Evolutionary conservation across 2,329 filamentous ascomycete genomes (phyloP).

Genomic region (Stemphylium lycopersici): DNA sequence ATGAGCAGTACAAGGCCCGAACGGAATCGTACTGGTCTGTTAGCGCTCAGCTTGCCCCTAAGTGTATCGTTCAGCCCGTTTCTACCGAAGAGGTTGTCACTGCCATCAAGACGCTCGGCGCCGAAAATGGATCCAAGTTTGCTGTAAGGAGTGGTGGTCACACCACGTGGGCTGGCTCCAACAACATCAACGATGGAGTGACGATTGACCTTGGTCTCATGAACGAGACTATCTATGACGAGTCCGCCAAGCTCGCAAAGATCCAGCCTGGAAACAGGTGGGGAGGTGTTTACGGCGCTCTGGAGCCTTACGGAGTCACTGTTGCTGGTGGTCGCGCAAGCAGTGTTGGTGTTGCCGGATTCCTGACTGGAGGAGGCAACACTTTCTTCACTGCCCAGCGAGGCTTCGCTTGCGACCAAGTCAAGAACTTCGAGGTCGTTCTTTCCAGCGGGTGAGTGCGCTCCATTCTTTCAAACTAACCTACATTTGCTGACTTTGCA

Average conservation of each 20-base stretch:
- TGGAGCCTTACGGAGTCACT: slow-evolving; percentile 21
- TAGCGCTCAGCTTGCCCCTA: slow-evolving; percentile 32
- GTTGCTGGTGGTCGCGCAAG: slow-evolving; percentile 35
- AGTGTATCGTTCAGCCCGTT: slow-evolving; percentile 40
- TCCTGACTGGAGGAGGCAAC: slow-evolving; percentile 37
- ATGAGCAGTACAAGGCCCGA: slow-evolving; percentile 21
- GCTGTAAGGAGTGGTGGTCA: slow-evolving; percentile 42
- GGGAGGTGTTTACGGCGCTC: slow-evolving; percentile 41
- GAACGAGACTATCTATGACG: slow-evolving; percentile 21
- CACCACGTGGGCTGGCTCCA: slow-evolving; percentile 32
- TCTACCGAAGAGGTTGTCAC: slow-evolving; percentile 34
- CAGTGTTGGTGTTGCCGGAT: slow-evolving; percentile 37
- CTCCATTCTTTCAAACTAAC: too few species aligned
- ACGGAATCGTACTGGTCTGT: slow-evolving; percentile 34
- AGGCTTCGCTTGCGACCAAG: slow-evolving; percentile 36
- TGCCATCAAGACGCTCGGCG: slow-evolving; percentile 18
- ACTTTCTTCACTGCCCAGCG: slow-evolving; percentile 30
- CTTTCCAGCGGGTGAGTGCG: slow-evolving; percentile 41
- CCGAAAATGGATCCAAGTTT: slow-evolving; percentile 14
- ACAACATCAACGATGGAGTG: slow-evolving; percentile 37
- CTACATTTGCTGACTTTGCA: slow-evolving; percentile 35
- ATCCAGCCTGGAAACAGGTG: slow-evolving; percentile 41
- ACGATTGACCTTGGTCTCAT: slow-evolving; percentile 38
- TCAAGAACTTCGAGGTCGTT: slow-evolving; percentile 45
- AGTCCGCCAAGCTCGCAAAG: slow-evolving; percentile 20